Evolutionary conservation across 768 basidiomycete genomes (phyloP).

Genomic region (Tylopilus subfusipes): DNA sequence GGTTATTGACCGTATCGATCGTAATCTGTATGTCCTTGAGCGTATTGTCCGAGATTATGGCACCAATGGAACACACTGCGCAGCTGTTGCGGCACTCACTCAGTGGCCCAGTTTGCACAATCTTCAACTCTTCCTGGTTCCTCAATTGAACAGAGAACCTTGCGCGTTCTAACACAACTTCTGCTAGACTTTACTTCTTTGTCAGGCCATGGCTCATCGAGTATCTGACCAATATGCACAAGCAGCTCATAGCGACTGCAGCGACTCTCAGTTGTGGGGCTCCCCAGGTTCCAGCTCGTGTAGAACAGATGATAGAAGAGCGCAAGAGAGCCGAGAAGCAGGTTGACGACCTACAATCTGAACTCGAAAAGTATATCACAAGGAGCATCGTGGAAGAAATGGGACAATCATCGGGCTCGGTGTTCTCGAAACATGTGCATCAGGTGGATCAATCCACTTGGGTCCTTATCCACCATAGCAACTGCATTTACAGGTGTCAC

Average conservation of each 20-base stretch:
- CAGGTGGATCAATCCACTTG: constrained; percentile 58
- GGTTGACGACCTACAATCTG: constrained; percentile 63
- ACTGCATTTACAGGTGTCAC: constrained; percentile 38
- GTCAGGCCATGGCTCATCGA: constrained; percentile 72
- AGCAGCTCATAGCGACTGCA: constrained; percentile 51
- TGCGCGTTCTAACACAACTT: constrained; percentile 56
- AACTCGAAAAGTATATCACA: constrained; percentile 54
- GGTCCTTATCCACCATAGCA: constrained; percentile 57
- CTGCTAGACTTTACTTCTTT: constrained; percentile 77
- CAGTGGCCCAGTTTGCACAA: constrained; percentile 72
- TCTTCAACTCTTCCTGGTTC: constrained; percentile 67
- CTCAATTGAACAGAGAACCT: constrained; percentile 67
- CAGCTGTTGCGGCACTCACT: constrained; percentile 84
- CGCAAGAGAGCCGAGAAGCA: constrained; percentile 66
- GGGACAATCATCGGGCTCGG: constrained; percentile 20
- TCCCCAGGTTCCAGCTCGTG: constrained; percentile 63
- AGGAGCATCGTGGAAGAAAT: constrained; percentile 38
- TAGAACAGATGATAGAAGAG: constrained; percentile 62
- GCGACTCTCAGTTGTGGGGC: constrained; percentile 65
- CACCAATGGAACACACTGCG: background rate
- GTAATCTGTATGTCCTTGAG: constrained; percentile 58
- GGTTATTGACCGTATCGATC: constrained; percentile 78
- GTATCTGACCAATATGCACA: constrained; percentile 58
- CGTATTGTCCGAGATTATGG: constrained; percentile 5
- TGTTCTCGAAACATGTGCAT: constrained; percentile 50